phyloP scores from a whole-genome alignment of 192 early-diverging fungal genomes.

The Phycomyces nitens region DNA sequence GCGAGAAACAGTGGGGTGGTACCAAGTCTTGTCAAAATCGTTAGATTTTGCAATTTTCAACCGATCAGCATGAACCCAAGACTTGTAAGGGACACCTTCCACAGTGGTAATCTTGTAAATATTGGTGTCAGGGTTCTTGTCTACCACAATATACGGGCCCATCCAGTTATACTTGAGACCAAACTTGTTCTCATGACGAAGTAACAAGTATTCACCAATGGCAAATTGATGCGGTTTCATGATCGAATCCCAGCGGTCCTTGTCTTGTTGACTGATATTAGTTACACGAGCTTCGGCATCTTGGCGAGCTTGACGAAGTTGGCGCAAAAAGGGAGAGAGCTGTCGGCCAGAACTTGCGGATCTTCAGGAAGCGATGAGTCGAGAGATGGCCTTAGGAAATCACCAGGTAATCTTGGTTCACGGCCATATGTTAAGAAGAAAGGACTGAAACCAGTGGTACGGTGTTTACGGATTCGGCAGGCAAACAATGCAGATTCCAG shows the following conservation, averaged over 20 bases:
- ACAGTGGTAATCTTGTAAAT: not conserved
- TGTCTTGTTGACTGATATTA: not conserved
- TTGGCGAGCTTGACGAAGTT: not conserved
- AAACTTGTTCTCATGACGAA: not conserved
- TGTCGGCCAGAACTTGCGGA: not conserved
- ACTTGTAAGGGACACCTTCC: not conserved
- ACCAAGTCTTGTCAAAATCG: not conserved
- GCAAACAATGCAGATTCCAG: slow-evolving; percentile 8
- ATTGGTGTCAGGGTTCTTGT: not conserved
- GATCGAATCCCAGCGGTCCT: slow-evolving; percentile 1
- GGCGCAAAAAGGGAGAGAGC: slow-evolving; percentile 13
- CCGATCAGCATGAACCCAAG: slow-evolving; percentile 9
- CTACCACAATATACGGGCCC: not conserved
- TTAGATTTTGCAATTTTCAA: not conserved
- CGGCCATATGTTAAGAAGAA: slow-evolving; percentile 10
- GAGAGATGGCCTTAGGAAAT: not conserved
- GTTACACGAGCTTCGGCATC: not conserved
- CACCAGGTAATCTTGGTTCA: not conserved
- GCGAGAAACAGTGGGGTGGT: not conserved
- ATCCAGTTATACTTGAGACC: slow-evolving; percentile 11
- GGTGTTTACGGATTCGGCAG: slow-evolving; percentile 6
- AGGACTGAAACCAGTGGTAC: not conserved
- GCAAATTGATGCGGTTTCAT: not conserved
- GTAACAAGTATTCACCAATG: not conserved
- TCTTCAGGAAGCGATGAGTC: not conserved